Evolutionary conservation across 2,329 filamentous ascomycete species (phyloP), one percentile per base, ranked within the genome.

Genomic region (Reticulascus tulasneorum): DNA sequence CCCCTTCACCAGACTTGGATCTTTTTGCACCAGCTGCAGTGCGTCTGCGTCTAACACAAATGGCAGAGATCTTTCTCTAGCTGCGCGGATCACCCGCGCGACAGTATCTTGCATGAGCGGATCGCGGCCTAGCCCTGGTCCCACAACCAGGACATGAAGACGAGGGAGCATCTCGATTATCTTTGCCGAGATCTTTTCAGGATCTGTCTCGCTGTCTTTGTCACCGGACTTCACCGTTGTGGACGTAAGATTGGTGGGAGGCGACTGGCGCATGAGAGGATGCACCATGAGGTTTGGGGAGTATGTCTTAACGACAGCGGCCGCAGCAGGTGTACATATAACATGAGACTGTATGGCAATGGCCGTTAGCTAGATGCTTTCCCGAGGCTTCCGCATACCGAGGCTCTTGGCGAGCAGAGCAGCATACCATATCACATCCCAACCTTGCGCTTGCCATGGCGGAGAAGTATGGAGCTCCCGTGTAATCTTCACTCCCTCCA

Each of bases 201-300:
- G 73, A 47, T 78, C 71, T 10, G 68, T 67, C 37, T 83, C 76
- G 35, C 70, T 63, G 21, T 40, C 33, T 19, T 44, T 40, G 9
- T 39, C 37, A 22, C 38, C 32, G 28, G 37, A 25, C 6, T 46
- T 31, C 65, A 50, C 64, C 22, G 64, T 59, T 26, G 76, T 63
- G 6, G 56, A 39, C n/a, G n/a, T n/a, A n/a, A n/a, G n/a, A n/a
- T n/a, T n/a, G n/a, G n/a, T n/a, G n/a, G n/a, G n/a, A 9, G 62
- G 55, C 29, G 79, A 77, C 62, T 93, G 87, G 20, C 88, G 85
- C 79, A 98, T 91, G 48, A 96, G 77, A 1, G 93, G 93, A 61
- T 97, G 93, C 9, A 98, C 93, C 91, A 98, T 98, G 19, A 98
- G 73, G 59, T 97, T 96, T 4, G 93, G 93, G 15, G 90, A 96